Conservation (phyloP, 805 yeast genomes). For the Suhomyces prunicola region DNA sequence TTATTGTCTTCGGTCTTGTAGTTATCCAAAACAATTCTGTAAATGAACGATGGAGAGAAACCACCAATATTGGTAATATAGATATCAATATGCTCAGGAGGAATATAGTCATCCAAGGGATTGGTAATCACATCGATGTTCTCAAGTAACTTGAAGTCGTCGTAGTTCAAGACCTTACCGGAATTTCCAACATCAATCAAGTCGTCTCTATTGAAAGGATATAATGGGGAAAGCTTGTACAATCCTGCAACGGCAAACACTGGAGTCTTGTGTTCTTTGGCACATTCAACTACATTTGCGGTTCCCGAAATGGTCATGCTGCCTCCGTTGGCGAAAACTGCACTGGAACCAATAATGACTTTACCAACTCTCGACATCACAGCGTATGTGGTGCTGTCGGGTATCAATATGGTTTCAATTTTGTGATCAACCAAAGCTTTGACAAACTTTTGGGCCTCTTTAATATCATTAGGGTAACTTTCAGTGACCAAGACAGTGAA, state of each 20-base stretch:
- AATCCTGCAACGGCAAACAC: conserved; percentile 94
- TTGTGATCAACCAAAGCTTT: conserved; percentile 76
- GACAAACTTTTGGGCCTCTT: conserved; percentile 74
- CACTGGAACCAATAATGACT: conserved; percentile 86
- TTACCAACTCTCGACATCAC: conserved; percentile 97
- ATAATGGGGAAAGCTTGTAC: conserved; percentile 87
- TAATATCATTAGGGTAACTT: conserved; percentile 84
- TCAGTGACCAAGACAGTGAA: conserved; percentile 92
- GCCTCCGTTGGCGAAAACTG: conserved; percentile 96
- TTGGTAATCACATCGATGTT: conserved; percentile 74
- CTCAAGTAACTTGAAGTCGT: conserved; percentile 65
- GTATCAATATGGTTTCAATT: conserved; percentile 85
- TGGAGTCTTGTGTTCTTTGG: conserved; percentile 93
- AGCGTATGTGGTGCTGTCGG: conserved; percentile 90
- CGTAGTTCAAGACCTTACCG: conserved; percentile 79
- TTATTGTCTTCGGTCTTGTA: conserved; percentile 81
- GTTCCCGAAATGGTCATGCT: conserved; percentile 88
- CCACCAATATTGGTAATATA: conserved; percentile 96
- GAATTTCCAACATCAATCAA: conserved; percentile 90
- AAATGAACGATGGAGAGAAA: conserved; percentile 91
- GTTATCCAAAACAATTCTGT: conserved; percentile 91
- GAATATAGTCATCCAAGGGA: conserved; percentile 85
- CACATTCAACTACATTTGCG: conserved; percentile 91
- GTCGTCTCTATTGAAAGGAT: conserved; percentile 83
- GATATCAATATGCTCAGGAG: conserved; percentile 92